Conservation (phyloP, 768 basidiomycete genomes). For the Phanerochaete carnosa region DNA sequence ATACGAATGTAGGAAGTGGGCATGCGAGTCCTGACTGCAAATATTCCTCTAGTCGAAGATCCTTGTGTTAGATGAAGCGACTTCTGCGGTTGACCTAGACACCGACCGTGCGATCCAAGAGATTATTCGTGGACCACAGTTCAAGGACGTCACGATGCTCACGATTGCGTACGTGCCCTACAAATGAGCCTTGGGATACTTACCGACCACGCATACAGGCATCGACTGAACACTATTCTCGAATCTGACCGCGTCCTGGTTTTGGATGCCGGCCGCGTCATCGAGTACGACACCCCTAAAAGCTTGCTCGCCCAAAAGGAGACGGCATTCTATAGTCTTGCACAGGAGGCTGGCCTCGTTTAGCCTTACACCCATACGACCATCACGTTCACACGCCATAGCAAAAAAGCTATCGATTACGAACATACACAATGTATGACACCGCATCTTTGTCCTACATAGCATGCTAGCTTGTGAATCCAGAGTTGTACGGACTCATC, state of each 20-base stretch:
- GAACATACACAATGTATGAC: neutral
- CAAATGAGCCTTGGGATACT: neutral
- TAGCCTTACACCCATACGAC: slow-evolving; percentile 3
- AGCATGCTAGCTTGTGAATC: neutral
- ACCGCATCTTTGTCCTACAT: neutral
- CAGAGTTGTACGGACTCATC: neutral
- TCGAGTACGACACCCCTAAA: slow-evolving; percentile 77
- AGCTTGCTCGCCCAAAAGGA: slow-evolving; percentile 54
- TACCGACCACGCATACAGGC: slow-evolving; percentile 35
- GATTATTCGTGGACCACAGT: slow-evolving; percentile 79
- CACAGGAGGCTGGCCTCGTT: slow-evolving; percentile 58
- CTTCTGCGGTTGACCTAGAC: slow-evolving; percentile 87
- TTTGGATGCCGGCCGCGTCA: slow-evolving; percentile 74
- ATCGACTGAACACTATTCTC: slow-evolving; percentile 82
- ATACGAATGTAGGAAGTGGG: neutral
- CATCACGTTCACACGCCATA: no score
- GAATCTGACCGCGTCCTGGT: slow-evolving; percentile 81
- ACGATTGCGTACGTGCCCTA: slow-evolving; percentile 70
- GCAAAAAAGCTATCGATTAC: neutral
- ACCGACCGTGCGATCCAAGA: slow-evolving; percentile 88
- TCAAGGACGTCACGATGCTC: slow-evolving; percentile 75
- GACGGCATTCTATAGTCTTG: slow-evolving; percentile 61
- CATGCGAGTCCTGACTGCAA: slow-evolving; percentile 5
- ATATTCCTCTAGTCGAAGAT: slow-evolving; percentile 60
- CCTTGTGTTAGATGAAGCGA: slow-evolving; percentile 92